Evolutionary conservation across 352 stramenopile species (phyloP), one percentile per base, ranked within the genome.

Genomic region (Phytophthora capsici): DNA sequence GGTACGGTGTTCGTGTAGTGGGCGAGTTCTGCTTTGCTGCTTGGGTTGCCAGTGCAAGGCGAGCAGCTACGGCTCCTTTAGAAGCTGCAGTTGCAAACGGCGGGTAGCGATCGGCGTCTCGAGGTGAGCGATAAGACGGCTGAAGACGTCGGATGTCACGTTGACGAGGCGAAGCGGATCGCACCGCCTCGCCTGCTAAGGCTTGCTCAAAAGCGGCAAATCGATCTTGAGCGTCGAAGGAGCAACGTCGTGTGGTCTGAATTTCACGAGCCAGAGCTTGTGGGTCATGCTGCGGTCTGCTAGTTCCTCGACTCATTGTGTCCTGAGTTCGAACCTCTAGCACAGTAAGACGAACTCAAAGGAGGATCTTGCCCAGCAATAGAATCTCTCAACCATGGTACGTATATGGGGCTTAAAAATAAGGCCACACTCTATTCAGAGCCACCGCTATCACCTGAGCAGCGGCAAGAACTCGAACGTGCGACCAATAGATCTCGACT

Each of bases 1-100:
- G 57, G 53, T 88, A 91, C 9, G 69, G 73, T n/a, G 69, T 79
- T 23, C 71, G 65, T 16, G 75, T 74, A 16, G 74, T 69, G 36
- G 77, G 77, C 3, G 61, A 60, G 61, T 88, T 91, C 37, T 57
- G 59, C 7, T 61, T 57, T 14, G 83, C 80, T 2, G 83, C 83
- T 30, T 70, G 59, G 2, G 55, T 73, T 19, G 59, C 41, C 36
- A 73, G 26, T 26, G 19, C 69, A 54, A 53, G 65, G 72, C 57
- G 79, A 63, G 56, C 84, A 61, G 66, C 66, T 9, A 66, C 48
- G 19, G 66, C 53, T 25, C 66, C 44, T 63, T 58, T 45, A 41
- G 62, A 6, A 66, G 73, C 51, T 58, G 61, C 57, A 0, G 75
- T 80, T 36, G 51, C 52, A 38, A 88, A 75, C 10, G 61, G 67